phyloP scores from a whole-genome alignment of 805 yeast species.

The Wickerhamomyces bovis region DNA sequence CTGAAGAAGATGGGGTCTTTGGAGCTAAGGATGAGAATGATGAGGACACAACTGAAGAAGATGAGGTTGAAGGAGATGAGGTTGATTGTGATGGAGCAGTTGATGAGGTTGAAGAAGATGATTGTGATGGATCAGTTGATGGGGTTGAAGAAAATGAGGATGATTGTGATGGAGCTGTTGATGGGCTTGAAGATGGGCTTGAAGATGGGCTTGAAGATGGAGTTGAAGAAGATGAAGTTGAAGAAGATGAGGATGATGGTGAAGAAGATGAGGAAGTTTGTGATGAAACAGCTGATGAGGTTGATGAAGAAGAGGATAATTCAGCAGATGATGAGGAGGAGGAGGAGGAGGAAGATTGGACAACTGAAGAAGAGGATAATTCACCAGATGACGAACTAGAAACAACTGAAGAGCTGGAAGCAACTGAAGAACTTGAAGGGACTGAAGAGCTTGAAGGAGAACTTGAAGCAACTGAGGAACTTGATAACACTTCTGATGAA shows the following conservation, averaged over 20 bases:
- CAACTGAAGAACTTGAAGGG: neutral
- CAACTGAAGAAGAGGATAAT: neutral
- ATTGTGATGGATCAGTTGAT: neutral
- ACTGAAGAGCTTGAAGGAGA: neutral
- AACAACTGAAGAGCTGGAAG: neutral
- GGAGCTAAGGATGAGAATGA: neutral
- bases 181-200: neutral
- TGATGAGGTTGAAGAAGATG: slow-evolving; percentile 1
- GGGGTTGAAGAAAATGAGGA: neutral
- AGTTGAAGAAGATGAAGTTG: neutral
- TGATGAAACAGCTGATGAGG: neutral
- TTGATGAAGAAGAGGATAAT: neutral
- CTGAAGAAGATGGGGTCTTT: neutral
- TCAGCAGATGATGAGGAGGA: too few relatives aligned
- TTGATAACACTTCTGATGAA: neutral
- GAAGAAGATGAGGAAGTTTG: neutral
- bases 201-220: slow-evolving; percentile 1
- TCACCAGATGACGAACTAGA: neutral
- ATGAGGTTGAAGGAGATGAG: too few relatives aligned
- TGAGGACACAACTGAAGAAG: neutral
- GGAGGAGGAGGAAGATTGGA: neutral
- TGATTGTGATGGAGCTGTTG: slow-evolving; percentile 2
- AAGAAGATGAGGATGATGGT: neutral
- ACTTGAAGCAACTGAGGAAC: neutral
- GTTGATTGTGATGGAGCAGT: neutral